phyloP scores from a whole-genome alignment of 805 yeast genomes.

The Candida schatavii region DNA sequence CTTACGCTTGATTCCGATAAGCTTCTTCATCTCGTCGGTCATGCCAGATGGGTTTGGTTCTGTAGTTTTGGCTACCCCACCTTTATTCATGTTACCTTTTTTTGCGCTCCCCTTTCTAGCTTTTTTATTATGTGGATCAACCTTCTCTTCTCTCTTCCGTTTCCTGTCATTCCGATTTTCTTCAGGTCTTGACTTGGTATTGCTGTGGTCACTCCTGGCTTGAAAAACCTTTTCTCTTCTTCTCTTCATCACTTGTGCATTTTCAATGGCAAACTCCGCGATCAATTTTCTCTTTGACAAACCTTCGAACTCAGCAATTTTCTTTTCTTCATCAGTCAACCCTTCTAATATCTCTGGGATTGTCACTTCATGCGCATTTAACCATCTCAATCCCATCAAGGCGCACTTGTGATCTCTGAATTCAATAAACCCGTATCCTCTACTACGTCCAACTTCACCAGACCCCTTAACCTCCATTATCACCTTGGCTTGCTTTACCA shows the following conservation, averaged over 20 bases:
- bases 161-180: conserved; percentile 13
- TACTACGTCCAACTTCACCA: conserved; percentile 82
- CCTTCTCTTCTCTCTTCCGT: conserved; percentile 15
- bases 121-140: conserved; percentile 19
- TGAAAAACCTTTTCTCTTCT: conserved; percentile 65
- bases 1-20: conserved; percentile 69
- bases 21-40: conserved; percentile 54
- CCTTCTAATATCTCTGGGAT: conserved; percentile 68
- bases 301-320: conserved; percentile 52
- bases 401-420: conserved; percentile 90
- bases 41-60: conserved; percentile 30
- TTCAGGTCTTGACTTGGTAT: conserved; percentile 2
- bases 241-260: conserved; percentile 89
- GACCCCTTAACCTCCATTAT: conserved; percentile 89
- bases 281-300: conserved; percentile 69
- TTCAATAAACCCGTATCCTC: conserved; percentile 96
- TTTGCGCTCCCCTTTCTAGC: conserved; percentile 27
- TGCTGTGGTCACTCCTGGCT: conserved; percentile 27
- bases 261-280: conserved; percentile 94
- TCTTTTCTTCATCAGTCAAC: conserved; percentile 64
- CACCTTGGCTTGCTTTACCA: conserved; percentile 90
- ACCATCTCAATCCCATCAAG: conserved; percentile 94
- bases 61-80: conserved; percentile 14
- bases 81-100: conserved; percentile 47
- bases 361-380: conserved; percentile 87